Conservation (phyloP, 768 basidiomycete species). For the Pisolithus sp. region DNA sequence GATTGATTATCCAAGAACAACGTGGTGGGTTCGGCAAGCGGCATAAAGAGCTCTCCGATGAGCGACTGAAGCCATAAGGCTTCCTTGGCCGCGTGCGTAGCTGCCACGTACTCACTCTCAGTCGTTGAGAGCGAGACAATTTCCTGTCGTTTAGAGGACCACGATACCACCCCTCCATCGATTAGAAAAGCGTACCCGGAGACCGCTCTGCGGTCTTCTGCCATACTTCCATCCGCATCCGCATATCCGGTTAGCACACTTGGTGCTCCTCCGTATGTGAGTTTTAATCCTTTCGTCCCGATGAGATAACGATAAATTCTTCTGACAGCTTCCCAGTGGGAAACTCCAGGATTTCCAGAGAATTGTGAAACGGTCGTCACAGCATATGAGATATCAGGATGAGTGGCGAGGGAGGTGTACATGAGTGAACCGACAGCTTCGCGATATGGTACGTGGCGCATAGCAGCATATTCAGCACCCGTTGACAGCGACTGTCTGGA, state of each 20-base stretch:
- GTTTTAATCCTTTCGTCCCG: constrained; percentile 14
- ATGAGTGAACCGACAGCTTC: constrained; percentile 7
- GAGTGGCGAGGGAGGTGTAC: background rate
- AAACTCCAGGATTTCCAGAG: background rate
- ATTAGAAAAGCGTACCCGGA: constrained; percentile 18
- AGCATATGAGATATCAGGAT: background rate
- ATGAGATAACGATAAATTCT: background rate
- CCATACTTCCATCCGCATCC: constrained; percentile 7
- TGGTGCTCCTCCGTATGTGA: background rate
- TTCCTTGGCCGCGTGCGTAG: constrained; percentile 25
- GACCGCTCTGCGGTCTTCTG: constrained; percentile 1
- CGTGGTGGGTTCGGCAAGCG: constrained; percentile 3
- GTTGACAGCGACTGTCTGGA: constrained; percentile 14
- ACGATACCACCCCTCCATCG: constrained; percentile 13
- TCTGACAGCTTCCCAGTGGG: background rate
- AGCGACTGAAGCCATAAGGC: constrained; percentile 11
- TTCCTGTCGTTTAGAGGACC: constrained; percentile 32
- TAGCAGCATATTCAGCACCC: constrained; percentile 12
- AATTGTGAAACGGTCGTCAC: background rate
- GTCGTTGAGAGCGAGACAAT: constrained; percentile 32
- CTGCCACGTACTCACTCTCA: constrained; percentile 27
- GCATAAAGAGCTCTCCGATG: constrained; percentile 4
- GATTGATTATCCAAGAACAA: background rate
- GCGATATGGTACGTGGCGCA: constrained; percentile 23
- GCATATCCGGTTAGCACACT: background rate